phyloP scores from a whole-genome alignment of 2,329 filamentous ascomycete species.

The Calonectria montana region DNA sequence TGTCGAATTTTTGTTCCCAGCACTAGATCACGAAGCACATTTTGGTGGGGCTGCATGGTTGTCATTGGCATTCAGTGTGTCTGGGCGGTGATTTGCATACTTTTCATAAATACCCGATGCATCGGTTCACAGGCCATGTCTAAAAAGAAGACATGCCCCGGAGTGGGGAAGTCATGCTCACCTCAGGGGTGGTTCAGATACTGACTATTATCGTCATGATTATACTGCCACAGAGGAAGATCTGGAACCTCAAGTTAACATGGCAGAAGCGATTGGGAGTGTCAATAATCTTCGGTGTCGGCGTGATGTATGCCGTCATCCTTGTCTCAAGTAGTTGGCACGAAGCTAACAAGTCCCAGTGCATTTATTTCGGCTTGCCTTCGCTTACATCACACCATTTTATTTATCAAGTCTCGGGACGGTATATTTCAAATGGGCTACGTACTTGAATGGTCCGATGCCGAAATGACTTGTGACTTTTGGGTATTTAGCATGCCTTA shows the following conservation, averaged over 20 bases:
- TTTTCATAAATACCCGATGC: neutral
- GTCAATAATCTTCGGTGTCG: neutral
- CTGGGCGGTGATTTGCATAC: neutral
- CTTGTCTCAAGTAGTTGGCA: neutral
- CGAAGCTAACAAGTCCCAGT: neutral
- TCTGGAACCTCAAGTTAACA: neutral
- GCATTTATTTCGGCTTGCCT: neutral
- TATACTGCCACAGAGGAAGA: neutral
- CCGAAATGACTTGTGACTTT: neutral
- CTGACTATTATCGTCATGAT: neutral
- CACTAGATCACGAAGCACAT: neutral
- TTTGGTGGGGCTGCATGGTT: neutral
- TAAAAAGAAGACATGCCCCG: neutral
- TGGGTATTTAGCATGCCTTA: neutral
- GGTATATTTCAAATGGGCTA: neutral
- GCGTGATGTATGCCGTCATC: neutral
- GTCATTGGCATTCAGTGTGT: neutral
- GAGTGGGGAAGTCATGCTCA: neutral
- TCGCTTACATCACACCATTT: neutral
- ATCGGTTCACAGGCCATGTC: neutral
- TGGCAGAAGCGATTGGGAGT: neutral
- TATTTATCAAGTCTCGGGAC: neutral
- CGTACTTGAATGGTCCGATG: neutral
- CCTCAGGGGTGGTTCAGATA: neutral
- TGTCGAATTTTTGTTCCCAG: neutral